These are phyloP conservation scores for Baeospora myosura DNA, from an alignment of 1,284 basidiomycete genomes.

Conservation along the genomic window DNA sequence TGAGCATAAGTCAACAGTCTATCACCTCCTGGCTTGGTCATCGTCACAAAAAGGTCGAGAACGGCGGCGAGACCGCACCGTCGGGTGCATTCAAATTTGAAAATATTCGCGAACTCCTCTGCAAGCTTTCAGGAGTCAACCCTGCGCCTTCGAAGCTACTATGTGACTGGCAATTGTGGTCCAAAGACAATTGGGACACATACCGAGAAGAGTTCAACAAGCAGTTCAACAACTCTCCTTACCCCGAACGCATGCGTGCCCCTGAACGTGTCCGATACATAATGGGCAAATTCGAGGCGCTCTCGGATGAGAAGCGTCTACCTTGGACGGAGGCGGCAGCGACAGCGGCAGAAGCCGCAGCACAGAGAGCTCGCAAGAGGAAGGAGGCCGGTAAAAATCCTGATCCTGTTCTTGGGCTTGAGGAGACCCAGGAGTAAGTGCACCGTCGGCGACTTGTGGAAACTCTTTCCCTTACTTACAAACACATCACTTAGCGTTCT, in stretches of 20 bases:
- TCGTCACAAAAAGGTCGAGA: too few species aligned
- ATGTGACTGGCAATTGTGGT: not conserved
- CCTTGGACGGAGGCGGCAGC: not conserved
- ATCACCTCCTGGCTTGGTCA: too few species aligned
- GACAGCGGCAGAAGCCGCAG: not conserved
- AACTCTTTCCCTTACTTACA: not conserved
- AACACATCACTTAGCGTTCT: conserved; percentile 3
- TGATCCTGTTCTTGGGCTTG: conserved; percentile 2
- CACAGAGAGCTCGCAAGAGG: not conserved
- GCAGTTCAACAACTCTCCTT: not conserved
- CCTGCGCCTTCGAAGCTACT: too few species aligned
- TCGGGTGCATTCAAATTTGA: too few species aligned
- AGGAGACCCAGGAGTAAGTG: conserved; percentile 6
- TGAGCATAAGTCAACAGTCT: too few species aligned
- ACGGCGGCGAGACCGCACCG: too few species aligned
- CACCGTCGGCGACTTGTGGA: not conserved
- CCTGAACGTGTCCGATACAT: not conserved
- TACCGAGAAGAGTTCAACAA: not conserved
- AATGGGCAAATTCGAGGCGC: not conserved
- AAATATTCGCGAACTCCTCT: too few species aligned
- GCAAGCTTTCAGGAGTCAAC: too few species aligned
- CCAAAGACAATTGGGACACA: not conserved
- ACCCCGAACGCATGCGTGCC: not conserved
- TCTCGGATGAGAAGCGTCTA: not conserved
- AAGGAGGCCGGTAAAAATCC: too few species aligned